Base-by-base conservation (phyloP, 1,284 basidiomycete species). In the Erythrobasidium hasegawianum region DNA sequence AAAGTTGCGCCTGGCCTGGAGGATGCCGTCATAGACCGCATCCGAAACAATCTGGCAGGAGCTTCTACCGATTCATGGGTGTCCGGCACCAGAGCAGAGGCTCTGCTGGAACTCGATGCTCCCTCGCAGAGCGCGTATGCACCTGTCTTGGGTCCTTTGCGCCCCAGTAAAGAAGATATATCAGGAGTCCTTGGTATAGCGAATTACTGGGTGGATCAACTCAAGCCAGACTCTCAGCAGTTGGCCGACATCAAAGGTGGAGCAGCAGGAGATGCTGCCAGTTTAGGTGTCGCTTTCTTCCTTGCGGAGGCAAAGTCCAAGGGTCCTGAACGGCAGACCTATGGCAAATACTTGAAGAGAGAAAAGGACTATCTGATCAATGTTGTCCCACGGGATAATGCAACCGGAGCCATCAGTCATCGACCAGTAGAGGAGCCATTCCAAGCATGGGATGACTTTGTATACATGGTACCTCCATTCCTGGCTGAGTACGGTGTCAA, bases 401-500 rank as follows among this genome's bases (percentile, higher is more conserved):
- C 66, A 0, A 71, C 72, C 5, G 79, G 79, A 1, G 79, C 78
- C 0, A 78, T 80, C 67, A 76, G 74, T 43, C 78, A 78, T 33
- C 67, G 76, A 1, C 70, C 72, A 2, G 5, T 62, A 0, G 20
- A 13, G n/a, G 73, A 76, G 55, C 57, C 71, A 9, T 68, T 70
- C 0, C 73, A 74, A 47, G 64, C 73, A 7, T 77, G 76, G 79
- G 41, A 62, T 39, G 71, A 74, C 57, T 72, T 59, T 29, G 64
- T 73, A 9, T 71, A 68, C 77, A 91, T 94, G 90, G 87, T 88
- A 0, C 92, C 93, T 0, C 93, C 93, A 0, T 95, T 93, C 78
- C 78, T 97, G 7, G 90, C 92, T 0, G 91, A 88, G 77, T 94
- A 91, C 75, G 94, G 89, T 29, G 85, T 86, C 38, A 72, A 85